Base-by-base conservation (phyloP, 208 protist genomes). In the Leishmania tropica region DNA sequence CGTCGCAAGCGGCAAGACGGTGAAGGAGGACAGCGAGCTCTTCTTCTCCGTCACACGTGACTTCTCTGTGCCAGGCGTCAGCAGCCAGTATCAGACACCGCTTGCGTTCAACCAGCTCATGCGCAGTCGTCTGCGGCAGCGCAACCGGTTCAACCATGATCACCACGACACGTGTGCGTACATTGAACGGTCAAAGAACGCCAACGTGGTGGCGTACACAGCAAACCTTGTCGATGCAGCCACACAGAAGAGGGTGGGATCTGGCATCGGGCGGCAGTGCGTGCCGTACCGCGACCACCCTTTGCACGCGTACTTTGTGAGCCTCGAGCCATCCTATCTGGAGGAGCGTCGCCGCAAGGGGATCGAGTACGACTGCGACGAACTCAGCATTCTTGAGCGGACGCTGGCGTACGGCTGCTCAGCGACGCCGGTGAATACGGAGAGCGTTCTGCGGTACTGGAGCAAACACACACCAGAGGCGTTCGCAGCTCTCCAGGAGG, bases 111-210 rank as follows among this genome's bases (percentile, higher is more conserved):
- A 93, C 73, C 35, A 79, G 47, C 79, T 87, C 42, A 5, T 91
- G 8, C 89, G 89, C 65, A 75, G 76, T 37, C 78, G 83, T 58
- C 81, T 92, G 24, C 80, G 42, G 17, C 82, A 90, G 53, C 93
- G 93, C 60, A 81, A 81, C 37, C 90, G 93, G 76, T 96, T 93
- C 78, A 86, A 80, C 56, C 86, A 87, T 72, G 93, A 96, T 75
- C 89, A 93, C 82, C 88, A 85, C 58, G 92, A 95, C 85, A 96
- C 90, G 28, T 94, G 89, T 79, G 87, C 93, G 90, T 95, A 95
- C 84, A 96, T 96, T 79, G 87, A 83, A 56, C 91, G 93, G 24
- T 94, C 88, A 54, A 95, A 95, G 79, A 96, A 96, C 75, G 75
- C 85, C 11, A 96, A 95, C 73, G 83, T 96, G 37, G 93, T 96